A percentile compares a stretch with the other conserved stretches of the same genome.
phyloP scores from a whole-genome alignment of 2,329 filamentous ascomycete genomes.

The Volutella citrinella region DNA sequence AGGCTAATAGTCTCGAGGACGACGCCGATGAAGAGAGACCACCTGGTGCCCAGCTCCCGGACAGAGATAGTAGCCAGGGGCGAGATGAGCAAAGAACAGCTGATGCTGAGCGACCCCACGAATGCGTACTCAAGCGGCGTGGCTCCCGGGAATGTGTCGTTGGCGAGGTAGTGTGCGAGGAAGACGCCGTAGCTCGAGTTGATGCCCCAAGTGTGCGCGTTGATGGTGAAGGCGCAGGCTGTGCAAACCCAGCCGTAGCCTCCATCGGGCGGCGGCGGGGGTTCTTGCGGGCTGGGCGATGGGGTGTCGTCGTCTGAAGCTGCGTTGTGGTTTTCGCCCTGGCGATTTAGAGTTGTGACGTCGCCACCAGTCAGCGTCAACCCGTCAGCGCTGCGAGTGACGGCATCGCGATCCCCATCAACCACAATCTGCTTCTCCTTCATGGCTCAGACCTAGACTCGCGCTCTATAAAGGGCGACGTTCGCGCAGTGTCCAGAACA shows the following conservation, averaged over 20 bases:
- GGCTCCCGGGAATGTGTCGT: conserved; percentile 60
- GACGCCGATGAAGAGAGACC: conserved; percentile 62
- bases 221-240: conserved; percentile 46
- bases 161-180: conserved; percentile 54
- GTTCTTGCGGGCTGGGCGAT: conserved; percentile 12
- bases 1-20: conserved; percentile 62
- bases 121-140: conserved; percentile 70
- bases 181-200: conserved; percentile 55
- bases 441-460: too few relatives aligned
- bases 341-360: conserved; percentile 1
- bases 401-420: conserved; percentile 9
- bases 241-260: conserved; percentile 53
- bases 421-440: conserved; percentile 17
- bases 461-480: too few relatives aligned
- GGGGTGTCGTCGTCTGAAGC: conserved; percentile 11
- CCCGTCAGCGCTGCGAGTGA: not conserved
- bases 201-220: conserved; percentile 72
- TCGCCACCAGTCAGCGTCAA: not conserved
- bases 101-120: conserved; percentile 51
- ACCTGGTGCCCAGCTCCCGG: conserved; percentile 59
- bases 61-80: conserved; percentile 64
- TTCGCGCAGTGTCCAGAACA: too few relatives aligned
- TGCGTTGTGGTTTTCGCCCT: conserved; percentile 6
- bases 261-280: conserved; percentile 49
- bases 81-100: conserved; percentile 60